A percentile compares a stretch with the other conserved stretches of the same genome.
Evolutionary conservation across 768 basidiomycete genomes (phyloP).

Genomic region (Pisolithus microcarpus): DNA sequence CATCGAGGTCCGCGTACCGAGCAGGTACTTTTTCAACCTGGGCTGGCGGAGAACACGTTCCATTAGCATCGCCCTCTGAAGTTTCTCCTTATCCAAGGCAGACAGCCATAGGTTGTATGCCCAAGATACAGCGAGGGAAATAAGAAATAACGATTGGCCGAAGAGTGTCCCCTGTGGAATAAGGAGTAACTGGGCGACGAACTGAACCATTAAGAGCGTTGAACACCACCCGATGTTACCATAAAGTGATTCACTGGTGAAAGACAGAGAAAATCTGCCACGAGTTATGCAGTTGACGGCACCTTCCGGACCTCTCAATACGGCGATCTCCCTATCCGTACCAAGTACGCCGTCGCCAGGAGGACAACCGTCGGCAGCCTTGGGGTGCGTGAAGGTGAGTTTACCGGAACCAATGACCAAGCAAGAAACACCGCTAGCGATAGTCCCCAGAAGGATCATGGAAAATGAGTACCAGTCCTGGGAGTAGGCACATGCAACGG

Average conservation of each 20-base stretch:
- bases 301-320: constrained; percentile 17
- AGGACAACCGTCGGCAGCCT: constrained; percentile 19
- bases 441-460: constrained; percentile 21
- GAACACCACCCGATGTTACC: constrained; percentile 13
- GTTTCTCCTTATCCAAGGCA: constrained; percentile 24
- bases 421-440: constrained; percentile 27
- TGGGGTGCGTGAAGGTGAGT: constrained; percentile 21
- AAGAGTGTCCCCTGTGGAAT: constrained; percentile 27
- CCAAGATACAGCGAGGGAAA: constrained; percentile 25
- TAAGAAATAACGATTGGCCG: constrained; percentile 27
- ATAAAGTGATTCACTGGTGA: constrained; percentile 5
- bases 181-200: constrained; percentile 27
- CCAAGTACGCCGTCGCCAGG: constrained; percentile 26
- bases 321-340: constrained; percentile 18
- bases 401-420: constrained; percentile 28
- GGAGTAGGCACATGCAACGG: constrained; percentile 17
- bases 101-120: constrained; percentile 24
- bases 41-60: constrained; percentile 8
- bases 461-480: constrained; percentile 27
- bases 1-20: constrained; percentile 15
- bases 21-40: constrained; percentile 6
- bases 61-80: constrained; percentile 18
- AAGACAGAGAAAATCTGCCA: constrained; percentile 18
- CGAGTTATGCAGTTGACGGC: constrained; percentile 22
- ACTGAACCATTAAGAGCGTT: constrained; percentile 22